Conservation (phyloP, 208 protist genomes). For the Crithidia bombi region DNA sequence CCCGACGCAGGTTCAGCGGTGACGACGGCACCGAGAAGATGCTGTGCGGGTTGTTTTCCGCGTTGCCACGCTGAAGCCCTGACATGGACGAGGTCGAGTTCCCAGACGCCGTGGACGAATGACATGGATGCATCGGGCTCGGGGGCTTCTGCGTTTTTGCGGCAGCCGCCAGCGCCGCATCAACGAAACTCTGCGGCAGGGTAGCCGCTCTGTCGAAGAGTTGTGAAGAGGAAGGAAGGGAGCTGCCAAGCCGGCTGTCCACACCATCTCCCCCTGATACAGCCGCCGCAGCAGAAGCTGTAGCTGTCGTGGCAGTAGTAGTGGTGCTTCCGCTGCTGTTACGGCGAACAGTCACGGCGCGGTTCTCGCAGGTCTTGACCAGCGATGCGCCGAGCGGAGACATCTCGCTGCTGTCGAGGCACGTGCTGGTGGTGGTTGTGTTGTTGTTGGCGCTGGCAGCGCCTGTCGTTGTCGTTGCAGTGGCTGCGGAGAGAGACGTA, state of each 20-base stretch:
- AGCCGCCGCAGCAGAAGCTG: not conserved
- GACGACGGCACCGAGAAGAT: not conserved
- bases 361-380: too few relatives aligned
- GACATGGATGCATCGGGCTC: too few relatives aligned
- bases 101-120: not conserved
- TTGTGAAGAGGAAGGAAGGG: slow-evolving; percentile 7
- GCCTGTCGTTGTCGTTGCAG: not conserved
- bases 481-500: not conserved
- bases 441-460: not conserved
- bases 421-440: not conserved
- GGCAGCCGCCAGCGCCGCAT: slow-evolving; percentile 44
- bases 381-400: not conserved
- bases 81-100: not conserved
- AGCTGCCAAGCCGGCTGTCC: not conserved
- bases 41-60: not conserved
- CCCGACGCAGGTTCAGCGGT: slow-evolving; percentile 1
- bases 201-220: slow-evolving; percentile 49
- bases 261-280: not conserved
- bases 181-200: slow-evolving; percentile 55
- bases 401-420: not conserved
- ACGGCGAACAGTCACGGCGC: too few relatives aligned
- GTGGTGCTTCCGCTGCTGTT: not conserved
- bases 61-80: not conserved
- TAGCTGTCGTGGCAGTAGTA: not conserved
- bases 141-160: slow-evolving; percentile 26